Evolutionary conservation across 2,329 filamentous ascomycete species (phyloP).

Genomic region (Penicillium sp.): DNA sequence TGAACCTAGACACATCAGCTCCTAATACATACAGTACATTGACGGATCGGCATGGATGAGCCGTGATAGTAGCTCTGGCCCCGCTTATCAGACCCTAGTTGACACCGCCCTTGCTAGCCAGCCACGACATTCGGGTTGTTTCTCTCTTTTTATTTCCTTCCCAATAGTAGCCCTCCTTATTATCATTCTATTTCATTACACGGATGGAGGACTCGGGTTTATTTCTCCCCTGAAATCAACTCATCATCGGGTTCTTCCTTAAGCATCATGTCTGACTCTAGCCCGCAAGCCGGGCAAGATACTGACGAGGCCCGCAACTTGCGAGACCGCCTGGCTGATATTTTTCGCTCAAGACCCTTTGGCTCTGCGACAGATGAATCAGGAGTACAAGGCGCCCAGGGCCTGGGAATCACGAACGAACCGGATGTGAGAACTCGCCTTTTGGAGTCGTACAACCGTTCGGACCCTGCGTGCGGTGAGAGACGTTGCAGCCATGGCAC

Average conservation of each 20-base stretch:
- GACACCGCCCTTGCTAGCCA: slow-evolving; percentile 27
- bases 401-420: slow-evolving; percentile 16
- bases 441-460: slow-evolving; percentile 40
- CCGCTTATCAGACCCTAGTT: slow-evolving; percentile 20
- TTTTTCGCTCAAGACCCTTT: slow-evolving; percentile 28
- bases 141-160: slow-evolving; percentile 2
- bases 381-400: not conserved
- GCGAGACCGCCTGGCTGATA: slow-evolving; percentile 32
- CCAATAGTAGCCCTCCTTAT: not conserved
- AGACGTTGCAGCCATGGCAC: slow-evolving; percentile 68
- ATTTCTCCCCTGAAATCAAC: not conserved
- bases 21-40: not conserved
- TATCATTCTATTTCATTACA: not conserved
- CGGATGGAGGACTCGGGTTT: not conserved
- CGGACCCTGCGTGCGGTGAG: slow-evolving; percentile 39
- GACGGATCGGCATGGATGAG: not conserved
- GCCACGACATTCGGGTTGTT: slow-evolving; percentile 2
- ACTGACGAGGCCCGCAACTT: slow-evolving; percentile 28
- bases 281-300: slow-evolving; percentile 20
- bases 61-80: slow-evolving; percentile 3
- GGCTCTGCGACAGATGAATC: slow-evolving; percentile 4
- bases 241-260: not conserved
- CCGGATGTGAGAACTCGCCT: slow-evolving; percentile 38
- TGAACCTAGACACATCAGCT: not conserved
- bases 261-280: slow-evolving; percentile 30